These are phyloP conservation scores for Agrocybe praecox DNA, from an alignment of 768 basidiomycete species.

Conservation along the genomic window DNA sequence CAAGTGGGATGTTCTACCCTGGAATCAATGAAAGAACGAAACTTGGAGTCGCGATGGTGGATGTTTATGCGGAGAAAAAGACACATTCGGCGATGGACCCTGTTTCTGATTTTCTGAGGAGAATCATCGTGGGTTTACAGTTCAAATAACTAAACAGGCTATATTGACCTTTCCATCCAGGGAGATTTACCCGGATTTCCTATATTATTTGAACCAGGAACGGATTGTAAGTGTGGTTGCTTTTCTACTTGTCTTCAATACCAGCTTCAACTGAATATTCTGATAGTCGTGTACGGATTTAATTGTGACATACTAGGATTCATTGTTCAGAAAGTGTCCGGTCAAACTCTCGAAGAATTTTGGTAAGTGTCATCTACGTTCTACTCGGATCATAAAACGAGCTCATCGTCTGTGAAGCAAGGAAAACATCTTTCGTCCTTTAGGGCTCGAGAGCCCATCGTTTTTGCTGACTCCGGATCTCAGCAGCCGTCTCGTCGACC, in stretches of 20 bases:
- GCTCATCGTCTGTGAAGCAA: constrained; percentile 17
- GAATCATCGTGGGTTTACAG: constrained; percentile 13
- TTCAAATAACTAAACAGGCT: neutral
- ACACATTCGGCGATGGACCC: constrained; percentile 9
- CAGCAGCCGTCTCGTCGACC: constrained; percentile 16
- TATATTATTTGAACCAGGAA: constrained; percentile 32
- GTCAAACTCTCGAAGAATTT: constrained; percentile 28
- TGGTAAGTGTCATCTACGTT: constrained; percentile 18
- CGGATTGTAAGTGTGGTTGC: constrained; percentile 21
- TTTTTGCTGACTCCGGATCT: constrained; percentile 29
- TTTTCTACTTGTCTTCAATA: neutral
- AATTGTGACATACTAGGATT: constrained; percentile 33
- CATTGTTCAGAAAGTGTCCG: constrained; percentile 30
- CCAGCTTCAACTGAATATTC: neutral
- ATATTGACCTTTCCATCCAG: constrained; percentile 7
- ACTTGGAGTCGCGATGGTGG: neutral
- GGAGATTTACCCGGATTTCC: constrained; percentile 24
- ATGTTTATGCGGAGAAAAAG: constrained; percentile 5
- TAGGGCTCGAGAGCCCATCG: constrained; percentile 25
- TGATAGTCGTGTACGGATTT: constrained; percentile 29
- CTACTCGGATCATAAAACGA: neutral
- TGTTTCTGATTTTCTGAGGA: constrained; percentile 15
- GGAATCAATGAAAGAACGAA: neutral
- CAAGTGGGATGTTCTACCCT: constrained; percentile 30
- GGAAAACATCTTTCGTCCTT: constrained; percentile 30